Conservation (phyloP, 257 asterid genomes). For the Prunella vulgaris region DNA sequence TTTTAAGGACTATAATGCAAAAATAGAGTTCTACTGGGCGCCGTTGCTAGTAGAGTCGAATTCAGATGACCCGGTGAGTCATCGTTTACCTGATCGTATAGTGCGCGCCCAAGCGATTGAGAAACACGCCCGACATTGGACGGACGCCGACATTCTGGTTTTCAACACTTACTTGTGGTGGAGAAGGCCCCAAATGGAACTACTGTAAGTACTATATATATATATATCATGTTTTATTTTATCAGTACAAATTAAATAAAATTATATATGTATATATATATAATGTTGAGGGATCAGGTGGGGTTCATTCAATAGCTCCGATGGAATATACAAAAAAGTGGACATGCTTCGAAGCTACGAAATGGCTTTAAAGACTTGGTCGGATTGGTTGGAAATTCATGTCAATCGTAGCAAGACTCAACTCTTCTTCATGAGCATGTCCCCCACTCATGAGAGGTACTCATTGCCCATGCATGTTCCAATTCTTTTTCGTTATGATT, state of each 20-base stretch:
- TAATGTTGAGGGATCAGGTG: conserved; percentile 47
- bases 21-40: conserved; percentile 81
- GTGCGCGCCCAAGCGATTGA: conserved; percentile 67
- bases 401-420: conserved; percentile 62
- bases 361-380: conserved; percentile 81
- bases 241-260: no score
- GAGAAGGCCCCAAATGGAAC: conserved; percentile 64
- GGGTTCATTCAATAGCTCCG: conserved; percentile 63
- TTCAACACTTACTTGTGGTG: conserved; percentile 89
- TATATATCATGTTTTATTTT: background rate
- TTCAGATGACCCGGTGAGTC: conserved; percentile 73
- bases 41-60: conserved; percentile 89
- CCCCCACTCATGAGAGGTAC: conserved; percentile 81
- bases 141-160: conserved; percentile 58
- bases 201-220: conserved; percentile 40
- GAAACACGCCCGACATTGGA: conserved; percentile 77
- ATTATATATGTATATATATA: no score
- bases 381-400: conserved; percentile 87
- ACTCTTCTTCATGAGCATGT: conserved; percentile 73
- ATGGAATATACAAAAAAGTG: conserved; percentile 63
- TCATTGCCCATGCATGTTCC: background rate
- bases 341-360: conserved; percentile 78
- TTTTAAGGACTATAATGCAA: conserved; percentile 74
- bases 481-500: background rate
- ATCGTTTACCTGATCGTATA: conserved; percentile 67